Percentiles rank a stretch among this genome's conserved stretches.
Conservation (phyloP, 768 basidiomycete genomes). For the Naematelia aurantialba region DNA sequence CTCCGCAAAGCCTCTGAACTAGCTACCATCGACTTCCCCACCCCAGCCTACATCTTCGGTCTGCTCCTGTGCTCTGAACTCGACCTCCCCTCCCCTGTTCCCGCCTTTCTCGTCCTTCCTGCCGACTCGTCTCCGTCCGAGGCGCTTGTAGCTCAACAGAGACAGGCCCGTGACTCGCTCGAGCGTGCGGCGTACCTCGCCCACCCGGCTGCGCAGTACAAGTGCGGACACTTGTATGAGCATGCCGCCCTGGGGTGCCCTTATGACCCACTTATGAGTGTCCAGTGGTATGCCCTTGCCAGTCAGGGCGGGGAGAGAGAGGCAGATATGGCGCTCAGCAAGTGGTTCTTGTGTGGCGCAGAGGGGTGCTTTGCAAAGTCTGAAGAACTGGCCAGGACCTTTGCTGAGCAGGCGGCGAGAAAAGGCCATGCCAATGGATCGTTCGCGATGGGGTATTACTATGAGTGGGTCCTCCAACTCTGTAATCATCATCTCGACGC, state of each 20-base stretch:
- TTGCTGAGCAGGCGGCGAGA: conserved; percentile 70
- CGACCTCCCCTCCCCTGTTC: conserved; percentile 59
- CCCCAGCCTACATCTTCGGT: conserved; percentile 65
- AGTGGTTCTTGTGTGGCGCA: conserved; percentile 94
- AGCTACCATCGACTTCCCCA: conserved; percentile 70
- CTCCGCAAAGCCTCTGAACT: conserved; percentile 73
- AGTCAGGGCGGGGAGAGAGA: conserved; percentile 82
- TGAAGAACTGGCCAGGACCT: conserved; percentile 76
- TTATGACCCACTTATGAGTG: conserved; percentile 82
- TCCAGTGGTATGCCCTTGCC: conserved; percentile 71
- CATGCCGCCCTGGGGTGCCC: conserved; percentile 78
- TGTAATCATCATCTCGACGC: neutral
- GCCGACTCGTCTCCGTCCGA: conserved; percentile 50
- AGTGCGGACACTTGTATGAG: conserved; percentile 86
- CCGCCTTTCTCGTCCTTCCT: conserved; percentile 56
- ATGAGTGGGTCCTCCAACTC: conserved; percentile 54
- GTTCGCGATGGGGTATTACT: conserved; percentile 95
- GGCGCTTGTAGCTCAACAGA: conserved; percentile 46
- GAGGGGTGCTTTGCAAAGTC: conserved; percentile 74
- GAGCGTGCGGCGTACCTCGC: conserved; percentile 80
- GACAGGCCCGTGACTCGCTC: conserved; percentile 70
- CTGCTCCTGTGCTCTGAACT: conserved; percentile 82
- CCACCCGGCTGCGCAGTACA: conserved; percentile 80
- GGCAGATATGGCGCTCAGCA: conserved; percentile 93
- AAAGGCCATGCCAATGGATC: conserved; percentile 76